These are phyloP conservation scores for Globisporangium cystogenes DNA, from an alignment of 352 stramenopile genomes.

Conservation along the genomic window DNA sequence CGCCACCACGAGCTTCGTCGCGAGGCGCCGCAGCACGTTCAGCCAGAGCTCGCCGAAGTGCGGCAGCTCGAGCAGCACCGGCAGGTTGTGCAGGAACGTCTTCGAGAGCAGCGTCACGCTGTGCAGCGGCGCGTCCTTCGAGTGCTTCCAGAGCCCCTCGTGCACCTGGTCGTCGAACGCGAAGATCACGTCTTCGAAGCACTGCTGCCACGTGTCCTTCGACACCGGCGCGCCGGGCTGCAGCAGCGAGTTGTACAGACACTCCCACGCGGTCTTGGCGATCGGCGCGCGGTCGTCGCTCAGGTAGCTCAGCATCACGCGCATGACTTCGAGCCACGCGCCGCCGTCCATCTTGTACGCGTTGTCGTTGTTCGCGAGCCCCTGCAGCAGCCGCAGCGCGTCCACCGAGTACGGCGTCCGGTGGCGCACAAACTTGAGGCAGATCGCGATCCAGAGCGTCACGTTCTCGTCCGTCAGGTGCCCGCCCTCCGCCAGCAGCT, in stretches of 20 bases:
- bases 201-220: constrained; percentile 75
- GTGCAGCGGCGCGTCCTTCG: constrained; percentile 68
- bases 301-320: constrained; percentile 80
- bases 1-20: constrained; percentile 51
- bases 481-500: constrained; percentile 58
- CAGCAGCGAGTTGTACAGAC: constrained; percentile 76
- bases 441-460: constrained; percentile 77
- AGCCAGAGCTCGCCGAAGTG: constrained; percentile 75
- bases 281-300: constrained; percentile 73
- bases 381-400: constrained; percentile 66
- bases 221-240: constrained; percentile 61
- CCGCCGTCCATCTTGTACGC: constrained; percentile 67
- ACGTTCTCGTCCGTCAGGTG: constrained; percentile 79
- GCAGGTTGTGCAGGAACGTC: constrained; percentile 84
- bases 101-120: constrained; percentile 83
- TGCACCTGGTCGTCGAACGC: constrained; percentile 82
- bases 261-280: constrained; percentile 81
- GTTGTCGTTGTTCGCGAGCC: constrained; percentile 66
- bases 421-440: constrained; percentile 70
- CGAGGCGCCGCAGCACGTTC: constrained; percentile 62
- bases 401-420: constrained; percentile 74
- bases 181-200: constrained; percentile 86
- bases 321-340: constrained; percentile 83
- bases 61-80: constrained; percentile 56
- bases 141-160: constrained; percentile 40